These are phyloP conservation scores for Hsuehochloa calcarea DNA, from an alignment of 176 grass and related monocot genomes.

Conservation along the genomic window DNA sequence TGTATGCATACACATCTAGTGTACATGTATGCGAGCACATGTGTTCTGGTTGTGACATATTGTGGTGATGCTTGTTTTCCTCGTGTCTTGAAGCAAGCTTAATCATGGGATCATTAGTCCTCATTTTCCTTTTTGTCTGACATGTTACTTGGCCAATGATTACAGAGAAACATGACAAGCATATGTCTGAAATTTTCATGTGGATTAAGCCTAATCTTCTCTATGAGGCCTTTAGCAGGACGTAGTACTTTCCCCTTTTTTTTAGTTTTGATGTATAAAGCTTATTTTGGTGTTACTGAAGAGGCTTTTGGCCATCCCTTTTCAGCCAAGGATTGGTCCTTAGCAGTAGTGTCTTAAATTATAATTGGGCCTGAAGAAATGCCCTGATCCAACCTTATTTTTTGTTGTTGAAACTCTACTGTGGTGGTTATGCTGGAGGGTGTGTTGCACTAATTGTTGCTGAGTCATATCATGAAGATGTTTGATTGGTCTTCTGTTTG, in stretches of 20 bases:
- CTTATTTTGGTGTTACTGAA: too few relatives aligned
- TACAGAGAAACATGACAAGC: constrained; percentile 30
- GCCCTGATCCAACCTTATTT: too few relatives aligned
- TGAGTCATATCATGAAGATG: too few relatives aligned
- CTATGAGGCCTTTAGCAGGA: background rate
- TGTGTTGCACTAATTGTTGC: too few relatives aligned
- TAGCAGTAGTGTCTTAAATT: too few relatives aligned
- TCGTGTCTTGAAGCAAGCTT: background rate
- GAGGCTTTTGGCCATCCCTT: too few relatives aligned
- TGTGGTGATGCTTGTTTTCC: background rate
- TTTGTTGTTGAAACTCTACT: too few relatives aligned
- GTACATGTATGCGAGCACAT: background rate
- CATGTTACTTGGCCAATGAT: background rate
- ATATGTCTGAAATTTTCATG: constrained; percentile 43
- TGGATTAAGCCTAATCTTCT: constrained; percentile 30
- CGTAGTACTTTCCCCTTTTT: background rate
- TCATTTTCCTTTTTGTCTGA: background rate
- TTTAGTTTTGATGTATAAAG: background rate
- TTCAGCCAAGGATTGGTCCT: too few relatives aligned
- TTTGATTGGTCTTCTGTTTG: too few relatives aligned
- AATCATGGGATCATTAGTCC: background rate
- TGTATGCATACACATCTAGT: too few relatives aligned
- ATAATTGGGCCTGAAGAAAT: too few relatives aligned
- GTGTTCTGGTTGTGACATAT: background rate
- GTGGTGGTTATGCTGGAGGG: too few relatives aligned